These are phyloP conservation scores for Trametes sp. DNA, from an alignment of 1,284 basidiomycete genomes.

Conservation along the genomic window DNA sequence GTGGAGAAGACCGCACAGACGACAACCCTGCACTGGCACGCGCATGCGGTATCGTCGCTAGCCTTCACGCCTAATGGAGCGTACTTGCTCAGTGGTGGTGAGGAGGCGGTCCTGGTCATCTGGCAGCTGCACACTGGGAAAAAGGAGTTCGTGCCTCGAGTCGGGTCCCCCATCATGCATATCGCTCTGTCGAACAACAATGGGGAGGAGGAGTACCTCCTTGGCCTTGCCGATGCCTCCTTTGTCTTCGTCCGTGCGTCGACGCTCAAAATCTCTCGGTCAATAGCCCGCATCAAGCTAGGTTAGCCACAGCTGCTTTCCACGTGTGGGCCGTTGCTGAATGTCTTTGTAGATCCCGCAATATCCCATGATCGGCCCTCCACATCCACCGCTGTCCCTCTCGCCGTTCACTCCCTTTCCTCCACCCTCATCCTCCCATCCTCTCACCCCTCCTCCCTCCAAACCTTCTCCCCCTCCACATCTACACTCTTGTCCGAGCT, in stretches of 20 bases:
- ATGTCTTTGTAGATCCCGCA: slow-evolving; percentile 51
- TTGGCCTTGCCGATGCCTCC: slow-evolving; percentile 86
- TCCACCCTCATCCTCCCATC: slow-evolving; percentile 89
- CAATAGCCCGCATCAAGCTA: slow-evolving; percentile 82
- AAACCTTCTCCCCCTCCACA: slow-evolving; percentile 84
- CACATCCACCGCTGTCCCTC: slow-evolving; percentile 56
- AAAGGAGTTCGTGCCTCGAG: slow-evolving; percentile 91
- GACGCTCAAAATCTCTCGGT: slow-evolving; percentile 76
- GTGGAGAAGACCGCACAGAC: slow-evolving; percentile 83
- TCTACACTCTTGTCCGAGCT: slow-evolving; percentile 85
- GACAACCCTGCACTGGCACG: slow-evolving; percentile 95
- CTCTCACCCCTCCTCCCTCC: slow-evolving; percentile 94
- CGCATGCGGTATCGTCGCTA: slow-evolving; percentile 92
- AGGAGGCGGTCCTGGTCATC: slow-evolving; percentile 94
- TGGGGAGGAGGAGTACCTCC: slow-evolving; percentile 87
- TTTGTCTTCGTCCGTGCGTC: slow-evolving; percentile 82
- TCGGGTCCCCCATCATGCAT: slow-evolving; percentile 87
- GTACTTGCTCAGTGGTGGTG: slow-evolving; percentile 93
- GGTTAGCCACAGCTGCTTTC: slow-evolving; percentile 53
- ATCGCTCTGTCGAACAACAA: slow-evolving; percentile 62
- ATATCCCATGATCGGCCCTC: slow-evolving; percentile 50
- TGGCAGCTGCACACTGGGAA: slow-evolving; percentile 92
- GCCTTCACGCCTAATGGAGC: slow-evolving; percentile 92
- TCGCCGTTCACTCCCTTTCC: slow-evolving; percentile 76
- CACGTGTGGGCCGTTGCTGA: slow-evolving; percentile 7